phyloP scores from a whole-genome alignment of 768 basidiomycete species.

The Omphalotus guepiniiformis region DNA sequence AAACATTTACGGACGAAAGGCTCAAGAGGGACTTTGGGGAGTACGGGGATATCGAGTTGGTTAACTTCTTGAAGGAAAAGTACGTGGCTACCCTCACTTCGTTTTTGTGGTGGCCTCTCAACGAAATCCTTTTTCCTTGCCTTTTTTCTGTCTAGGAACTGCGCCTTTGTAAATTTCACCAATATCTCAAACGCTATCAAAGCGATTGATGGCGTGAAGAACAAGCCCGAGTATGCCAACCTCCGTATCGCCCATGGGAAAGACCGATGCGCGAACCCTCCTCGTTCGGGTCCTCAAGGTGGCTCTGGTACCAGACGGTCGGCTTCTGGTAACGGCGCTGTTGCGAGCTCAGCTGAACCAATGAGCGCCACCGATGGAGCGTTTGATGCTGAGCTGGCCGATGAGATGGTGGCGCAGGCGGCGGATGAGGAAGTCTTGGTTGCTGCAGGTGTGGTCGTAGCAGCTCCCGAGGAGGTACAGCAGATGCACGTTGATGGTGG shows the following conservation, averaged over 20 bases:
- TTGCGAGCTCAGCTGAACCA: constrained; percentile 10
- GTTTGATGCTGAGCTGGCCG: constrained; percentile 27
- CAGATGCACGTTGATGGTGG: constrained; percentile 44
- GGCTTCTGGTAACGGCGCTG: constrained; percentile 15
- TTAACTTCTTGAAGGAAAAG: constrained; percentile 96
- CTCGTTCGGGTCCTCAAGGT: constrained; percentile 77
- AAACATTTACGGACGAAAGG: constrained; percentile 83
- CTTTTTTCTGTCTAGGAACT: constrained; percentile 56
- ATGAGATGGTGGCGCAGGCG: constrained; percentile 31
- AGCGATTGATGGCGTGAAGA: constrained; percentile 95
- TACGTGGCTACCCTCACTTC: constrained; percentile 32
- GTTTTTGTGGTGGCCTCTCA: background rate
- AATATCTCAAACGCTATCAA: constrained; percentile 95
- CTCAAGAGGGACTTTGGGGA: constrained; percentile 92
- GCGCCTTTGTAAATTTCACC: constrained; percentile 94
- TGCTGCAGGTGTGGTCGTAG: constrained; percentile 28
- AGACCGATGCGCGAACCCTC: constrained; percentile 92
- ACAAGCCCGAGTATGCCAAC: constrained; percentile 83
- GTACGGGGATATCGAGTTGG: constrained; percentile 94
- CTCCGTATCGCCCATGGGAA: constrained; percentile 93
- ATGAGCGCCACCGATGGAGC: constrained; percentile 7
- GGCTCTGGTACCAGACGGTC: constrained; percentile 43
- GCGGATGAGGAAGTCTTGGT: constrained; percentile 29
- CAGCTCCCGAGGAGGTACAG: constrained; percentile 27
- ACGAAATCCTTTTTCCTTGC: background rate